phyloP scores from a whole-genome alignment of 1,139 yeast genomes.

The Taphrina wiesneri region DNA sequence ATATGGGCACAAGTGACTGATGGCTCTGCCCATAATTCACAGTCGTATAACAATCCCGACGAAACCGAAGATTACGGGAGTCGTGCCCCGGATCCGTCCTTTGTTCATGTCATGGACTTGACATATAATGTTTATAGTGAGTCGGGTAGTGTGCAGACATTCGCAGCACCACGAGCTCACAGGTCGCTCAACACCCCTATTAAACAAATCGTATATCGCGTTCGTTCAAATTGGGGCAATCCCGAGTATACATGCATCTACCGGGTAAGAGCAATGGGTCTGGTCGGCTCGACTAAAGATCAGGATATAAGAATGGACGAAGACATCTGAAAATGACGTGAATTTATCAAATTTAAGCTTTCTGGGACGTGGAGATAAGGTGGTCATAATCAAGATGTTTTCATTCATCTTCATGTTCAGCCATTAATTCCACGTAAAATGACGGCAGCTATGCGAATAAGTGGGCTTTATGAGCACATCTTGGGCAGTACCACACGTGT shows the following conservation, averaged over 20 bases:
- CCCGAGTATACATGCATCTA: slow-evolving; percentile 46
- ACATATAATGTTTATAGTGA: slow-evolving; percentile 43
- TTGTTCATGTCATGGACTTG: slow-evolving; percentile 43
- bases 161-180: slow-evolving; percentile 42
- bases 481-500: background rate
- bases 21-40: slow-evolving; percentile 31
- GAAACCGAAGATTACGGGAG: background rate
- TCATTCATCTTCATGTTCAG: background rate
- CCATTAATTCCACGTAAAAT: background rate
- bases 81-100: slow-evolving; percentile 28
- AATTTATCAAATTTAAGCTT: no score
- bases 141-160: slow-evolving; percentile 43
- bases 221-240: slow-evolving; percentile 47
- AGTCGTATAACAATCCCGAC: slow-evolving; percentile 16
- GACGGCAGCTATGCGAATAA: background rate
- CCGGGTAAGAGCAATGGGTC: slow-evolving; percentile 40
- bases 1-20: slow-evolving; percentile 44
- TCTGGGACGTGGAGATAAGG: no score
- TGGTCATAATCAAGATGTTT: background rate
- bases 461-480: background rate
- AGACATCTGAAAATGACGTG: background rate
- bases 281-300: background rate
- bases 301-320: slow-evolving; percentile 2
- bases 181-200: slow-evolving; percentile 36
- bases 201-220: slow-evolving; percentile 40